Base-by-base conservation (phyloP, 176 grass and related monocot genomes). In the Puccinellia tenuiflora region DNA sequence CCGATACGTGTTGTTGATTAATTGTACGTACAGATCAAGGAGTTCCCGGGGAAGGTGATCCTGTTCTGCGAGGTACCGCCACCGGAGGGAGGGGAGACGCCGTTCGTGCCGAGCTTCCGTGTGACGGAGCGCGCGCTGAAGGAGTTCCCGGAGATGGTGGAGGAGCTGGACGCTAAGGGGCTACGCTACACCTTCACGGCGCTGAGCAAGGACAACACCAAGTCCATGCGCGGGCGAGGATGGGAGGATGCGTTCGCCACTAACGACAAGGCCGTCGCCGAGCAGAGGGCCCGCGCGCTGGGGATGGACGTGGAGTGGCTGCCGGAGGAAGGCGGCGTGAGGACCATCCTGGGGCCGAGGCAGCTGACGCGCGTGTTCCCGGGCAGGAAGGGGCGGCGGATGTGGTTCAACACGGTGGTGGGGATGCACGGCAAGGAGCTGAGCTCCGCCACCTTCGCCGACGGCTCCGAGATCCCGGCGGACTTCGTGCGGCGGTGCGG, bases 371-470 rank as follows among this genome's bases (percentile, higher is more conserved):
- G 73, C 4, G 84, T 91, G 7, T 94, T 94, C 67, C 92, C 89
- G 0, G 46, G 63, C 2, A 37, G 86, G 3, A 82, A 42, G 14
- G 89, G 48, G 0, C 30, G 86, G 1, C 33, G 84, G 60, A 94
- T 94, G 89, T 94, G 89, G 89, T 94, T 94, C 86, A 91, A 94
- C 81, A 87, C 92, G 24, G 29, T 94, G 77, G 86, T 94, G 21
- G 89, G 89, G 16, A 91, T 91, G 89, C 89, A 94, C 37, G 84
- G 92, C 57, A 89, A 85, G 78, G 86, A 82, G 78, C 56, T 85
- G 0, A 94, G 92, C 86, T 89, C 89, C 3, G 89, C 86, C 13
- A 84, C 72, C n/a, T 47, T 85, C 43, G 86, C 84, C 21, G 78
- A 94, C 35, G 92, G 92, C 0, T 22, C 78, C 0, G 84, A 94